A percentile compares a stretch with the other conserved stretches of the same genome.
phyloP scores from a whole-genome alignment of 176 grass and related monocot species.

The Oryza officinalis region DNA sequence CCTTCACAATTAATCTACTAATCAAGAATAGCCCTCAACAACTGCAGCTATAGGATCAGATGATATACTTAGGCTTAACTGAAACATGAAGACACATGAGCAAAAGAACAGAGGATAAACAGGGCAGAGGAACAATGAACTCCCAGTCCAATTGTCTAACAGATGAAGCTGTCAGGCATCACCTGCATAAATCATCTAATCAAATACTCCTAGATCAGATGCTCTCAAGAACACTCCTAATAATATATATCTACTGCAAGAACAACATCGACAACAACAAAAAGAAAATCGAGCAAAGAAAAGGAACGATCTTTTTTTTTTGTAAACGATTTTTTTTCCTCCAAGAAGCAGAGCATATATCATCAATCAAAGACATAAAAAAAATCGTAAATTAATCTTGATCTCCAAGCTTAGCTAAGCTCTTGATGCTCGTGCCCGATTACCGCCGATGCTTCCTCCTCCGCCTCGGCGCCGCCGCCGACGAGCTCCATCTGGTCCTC shows the following conservation, averaged over 20 bases:
- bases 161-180: not conserved
- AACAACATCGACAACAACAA: too few species aligned
- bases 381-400: not conserved
- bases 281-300: not conserved
- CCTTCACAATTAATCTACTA: not conserved
- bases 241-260: not conserved
- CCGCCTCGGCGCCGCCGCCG: not conserved
- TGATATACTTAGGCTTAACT: not conserved
- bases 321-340: not conserved
- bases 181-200: not conserved
- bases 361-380: not conserved
- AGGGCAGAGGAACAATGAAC: not conserved
- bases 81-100: not conserved
- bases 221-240: not conserved
- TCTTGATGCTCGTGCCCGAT: not conserved
- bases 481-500: constrained; percentile 78
- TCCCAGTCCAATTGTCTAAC: not conserved
- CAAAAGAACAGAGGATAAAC: not conserved
- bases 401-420: not conserved
- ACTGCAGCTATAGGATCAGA: too few species aligned
- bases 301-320: not conserved
- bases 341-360: not conserved
- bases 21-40: too few species aligned
- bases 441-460: not conserved
- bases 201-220: not conserved